Conservation (phyloP, 441 rosid genomes). For the Bocquillonia castaneifolia region DNA sequence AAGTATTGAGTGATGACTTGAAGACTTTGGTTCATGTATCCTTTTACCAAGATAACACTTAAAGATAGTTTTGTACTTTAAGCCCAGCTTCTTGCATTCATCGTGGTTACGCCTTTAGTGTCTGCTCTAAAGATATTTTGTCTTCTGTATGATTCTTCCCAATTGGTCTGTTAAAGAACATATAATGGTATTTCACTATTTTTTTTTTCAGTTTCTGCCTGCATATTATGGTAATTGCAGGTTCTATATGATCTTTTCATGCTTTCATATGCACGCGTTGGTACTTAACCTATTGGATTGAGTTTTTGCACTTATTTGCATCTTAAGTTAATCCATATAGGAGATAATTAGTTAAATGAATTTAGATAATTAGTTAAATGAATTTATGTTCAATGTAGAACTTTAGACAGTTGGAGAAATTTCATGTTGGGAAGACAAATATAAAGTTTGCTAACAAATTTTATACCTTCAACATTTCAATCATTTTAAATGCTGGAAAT, state of each 20-base stretch:
- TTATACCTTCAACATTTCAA: no score
- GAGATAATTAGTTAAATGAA: no score
- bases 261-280: background rate
- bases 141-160: background rate
- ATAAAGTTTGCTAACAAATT: no score
- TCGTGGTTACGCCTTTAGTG: background rate
- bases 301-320: no score
- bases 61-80: background rate
- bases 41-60: background rate
- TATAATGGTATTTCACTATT: background rate
- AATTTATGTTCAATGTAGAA: background rate
- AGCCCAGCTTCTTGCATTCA: background rate
- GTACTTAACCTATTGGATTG: background rate
- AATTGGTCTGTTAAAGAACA: background rate
- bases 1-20: background rate
- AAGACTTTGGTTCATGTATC: background rate
- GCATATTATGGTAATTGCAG: background rate
- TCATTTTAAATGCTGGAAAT: no score
- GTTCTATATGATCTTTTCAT: background rate
- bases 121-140: background rate
- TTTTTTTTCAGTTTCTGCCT: background rate
- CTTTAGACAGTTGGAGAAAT: background rate
- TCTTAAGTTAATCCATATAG: background rate
- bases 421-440: background rate
- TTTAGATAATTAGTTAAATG: no score